A percentile compares a stretch with the other conserved stretches of the same genome.
Evolutionary conservation across 495 filamentous ascomycete species (phyloP).

Genomic region (Emericellopsis terricola): DNA sequence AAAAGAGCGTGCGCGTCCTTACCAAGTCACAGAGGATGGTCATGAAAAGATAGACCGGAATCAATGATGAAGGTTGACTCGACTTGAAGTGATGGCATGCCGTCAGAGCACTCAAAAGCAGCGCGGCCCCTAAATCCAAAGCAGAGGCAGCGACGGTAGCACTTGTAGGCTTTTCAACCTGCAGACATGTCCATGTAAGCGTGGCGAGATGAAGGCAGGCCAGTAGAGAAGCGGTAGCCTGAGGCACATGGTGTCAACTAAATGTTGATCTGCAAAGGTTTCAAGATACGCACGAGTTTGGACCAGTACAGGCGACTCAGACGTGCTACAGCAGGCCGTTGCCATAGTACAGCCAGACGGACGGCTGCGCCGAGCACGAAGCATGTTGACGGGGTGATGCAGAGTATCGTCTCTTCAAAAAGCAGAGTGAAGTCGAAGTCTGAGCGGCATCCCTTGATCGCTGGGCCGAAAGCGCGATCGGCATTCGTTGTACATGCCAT

Average conservation of each 20-base stretch:
- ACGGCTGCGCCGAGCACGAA: constrained; percentile 10
- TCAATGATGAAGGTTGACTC: not conserved
- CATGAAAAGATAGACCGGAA: not conserved
- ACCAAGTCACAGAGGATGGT: not conserved
- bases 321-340: no score
- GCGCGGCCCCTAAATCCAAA: not conserved
- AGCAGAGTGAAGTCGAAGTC: constrained; percentile 8
- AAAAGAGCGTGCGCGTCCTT: not conserved
- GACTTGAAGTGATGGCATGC: not conserved
- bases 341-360: not conserved
- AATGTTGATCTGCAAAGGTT: not conserved
- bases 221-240: not conserved
- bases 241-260: not conserved
- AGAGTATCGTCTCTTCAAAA: constrained; percentile 32
- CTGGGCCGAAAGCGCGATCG: constrained; percentile 7
- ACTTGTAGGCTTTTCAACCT: not conserved
- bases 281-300: not conserved
- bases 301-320: not conserved
- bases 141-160: not conserved
- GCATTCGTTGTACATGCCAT: no score
- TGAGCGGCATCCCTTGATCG: constrained; percentile 1
- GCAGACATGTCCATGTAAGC: not conserved
- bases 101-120: not conserved
- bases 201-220: not conserved
- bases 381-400: constrained; percentile 18